A percentile compares a stretch with the other conserved stretches of the same genome.
Conservation (phyloP, 306 rosid species). For the Quercus variabilis region DNA sequence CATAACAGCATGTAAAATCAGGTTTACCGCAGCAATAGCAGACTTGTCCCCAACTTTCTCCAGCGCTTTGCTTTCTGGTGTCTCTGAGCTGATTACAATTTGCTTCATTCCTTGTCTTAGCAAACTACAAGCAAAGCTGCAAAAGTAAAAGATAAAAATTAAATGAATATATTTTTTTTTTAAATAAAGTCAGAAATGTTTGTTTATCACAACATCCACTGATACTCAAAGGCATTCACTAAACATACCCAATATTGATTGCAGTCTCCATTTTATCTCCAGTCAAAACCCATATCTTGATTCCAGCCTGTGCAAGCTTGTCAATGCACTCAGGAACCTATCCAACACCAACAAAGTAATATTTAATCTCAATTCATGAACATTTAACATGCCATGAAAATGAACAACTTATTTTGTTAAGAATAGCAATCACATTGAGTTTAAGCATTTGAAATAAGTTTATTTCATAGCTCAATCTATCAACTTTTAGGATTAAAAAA, state of each 20-base stretch:
- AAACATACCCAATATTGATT: slow-evolving; percentile 81
- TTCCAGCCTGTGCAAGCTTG: slow-evolving; percentile 99
- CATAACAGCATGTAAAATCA: neutral
- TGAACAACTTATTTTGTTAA: neutral
- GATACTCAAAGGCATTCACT: neutral
- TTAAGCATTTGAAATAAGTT: neutral
- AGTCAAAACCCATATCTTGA: slow-evolving; percentile 96
- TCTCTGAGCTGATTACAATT: slow-evolving; percentile 80
- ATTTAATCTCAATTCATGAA: neutral
- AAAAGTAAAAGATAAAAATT: slow-evolving; percentile 7
- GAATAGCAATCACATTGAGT: neutral
- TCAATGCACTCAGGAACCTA: slow-evolving; percentile 99
- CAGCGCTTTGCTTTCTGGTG: slow-evolving; percentile 65
- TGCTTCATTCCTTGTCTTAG: slow-evolving; percentile 97
- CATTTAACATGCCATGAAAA: neutral
- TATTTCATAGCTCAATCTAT: neutral
- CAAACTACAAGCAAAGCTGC: slow-evolving; percentile 93
- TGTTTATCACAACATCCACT: neutral
- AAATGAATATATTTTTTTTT: neutral
- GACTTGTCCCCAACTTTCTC: slow-evolving; percentile 74
- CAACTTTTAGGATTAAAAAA: neutral
- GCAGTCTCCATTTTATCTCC: slow-evolving; percentile 99
- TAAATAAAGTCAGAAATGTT: neutral
- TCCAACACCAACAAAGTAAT: slow-evolving; percentile 11
- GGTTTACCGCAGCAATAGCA: slow-evolving; percentile 54